phyloP scores from a whole-genome alignment of 139 green algal genomes.

The Coccomyxa sp. region DNA sequence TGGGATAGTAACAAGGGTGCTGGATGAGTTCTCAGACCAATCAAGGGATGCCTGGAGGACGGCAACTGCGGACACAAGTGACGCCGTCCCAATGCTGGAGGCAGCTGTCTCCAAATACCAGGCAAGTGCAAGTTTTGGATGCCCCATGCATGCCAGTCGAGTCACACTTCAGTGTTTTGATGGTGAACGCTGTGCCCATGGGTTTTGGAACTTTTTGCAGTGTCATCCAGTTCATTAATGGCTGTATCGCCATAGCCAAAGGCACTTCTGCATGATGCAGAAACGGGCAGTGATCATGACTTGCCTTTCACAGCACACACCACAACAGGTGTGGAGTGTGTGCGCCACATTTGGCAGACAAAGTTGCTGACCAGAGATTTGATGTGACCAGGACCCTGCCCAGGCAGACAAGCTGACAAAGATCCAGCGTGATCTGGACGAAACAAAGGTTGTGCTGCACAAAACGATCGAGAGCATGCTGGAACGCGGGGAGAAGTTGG shows the following conservation, averaged over 20 bases:
- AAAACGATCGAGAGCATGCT: conserved; percentile 98
- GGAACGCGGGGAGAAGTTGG: conserved; percentile 94
- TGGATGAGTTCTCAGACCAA: conserved; percentile 62
- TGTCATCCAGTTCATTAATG: not conserved
- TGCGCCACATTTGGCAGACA: too few species aligned
- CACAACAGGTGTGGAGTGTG: not conserved
- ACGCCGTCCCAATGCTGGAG: conserved; percentile 59
- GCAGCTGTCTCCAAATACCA: conserved; percentile 85
- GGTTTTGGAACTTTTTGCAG: not conserved
- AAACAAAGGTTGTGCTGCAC: conserved; percentile 90
- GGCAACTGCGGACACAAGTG: conserved; percentile 48
- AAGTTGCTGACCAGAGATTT: too few species aligned
- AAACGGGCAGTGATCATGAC: too few species aligned
- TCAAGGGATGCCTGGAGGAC: conserved; percentile 56
- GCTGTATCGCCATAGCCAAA: not conserved
- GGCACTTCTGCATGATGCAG: too few species aligned
- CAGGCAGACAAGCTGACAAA: conserved; percentile 95
- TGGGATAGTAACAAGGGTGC: conserved; percentile 82
- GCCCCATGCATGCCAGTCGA: not conserved
- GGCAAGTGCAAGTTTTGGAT: conserved; percentile 22
- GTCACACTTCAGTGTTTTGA: not conserved
- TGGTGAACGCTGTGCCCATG: too few species aligned
- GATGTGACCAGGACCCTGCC: conserved; percentile 69
- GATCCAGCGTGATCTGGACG: conserved; percentile 96
- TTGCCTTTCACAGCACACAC: not conserved